These are phyloP conservation scores for Chloromonas sp. DNA, from an alignment of 163 green algal genomes.

Conservation along the genomic window DNA sequence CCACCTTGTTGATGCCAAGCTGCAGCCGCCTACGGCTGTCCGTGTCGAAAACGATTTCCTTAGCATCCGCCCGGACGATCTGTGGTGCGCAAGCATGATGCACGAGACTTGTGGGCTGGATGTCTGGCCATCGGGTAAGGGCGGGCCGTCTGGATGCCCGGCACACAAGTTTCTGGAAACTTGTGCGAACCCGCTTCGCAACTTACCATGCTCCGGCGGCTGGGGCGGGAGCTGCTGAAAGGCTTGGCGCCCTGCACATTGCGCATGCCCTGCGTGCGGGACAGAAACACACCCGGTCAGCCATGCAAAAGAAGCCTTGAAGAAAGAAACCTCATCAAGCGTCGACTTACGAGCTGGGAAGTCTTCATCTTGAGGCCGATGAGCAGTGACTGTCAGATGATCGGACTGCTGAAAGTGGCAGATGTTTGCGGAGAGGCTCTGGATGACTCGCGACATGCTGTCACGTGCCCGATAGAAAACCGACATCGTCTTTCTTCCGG, in stretches of 20 bases:
- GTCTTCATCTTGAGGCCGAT: neutral
- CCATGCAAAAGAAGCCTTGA: neutral
- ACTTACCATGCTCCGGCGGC: neutral
- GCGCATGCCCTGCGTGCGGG: neutral
- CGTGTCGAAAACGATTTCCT: conserved; percentile 95
- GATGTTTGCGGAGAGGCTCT: no score
- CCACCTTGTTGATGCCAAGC: conserved; percentile 97
- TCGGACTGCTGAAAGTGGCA: no score
- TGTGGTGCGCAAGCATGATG: neutral
- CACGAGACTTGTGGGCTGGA: neutral
- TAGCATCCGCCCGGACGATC: conserved; percentile 66
- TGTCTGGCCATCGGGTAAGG: neutral
- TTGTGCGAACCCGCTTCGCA: neutral
- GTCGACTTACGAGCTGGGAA: neutral
- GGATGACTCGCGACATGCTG: no score
- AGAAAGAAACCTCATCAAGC: neutral
- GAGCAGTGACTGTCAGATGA: no score
- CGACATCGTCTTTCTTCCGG: no score
- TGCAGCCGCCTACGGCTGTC: conserved; percentile 85
- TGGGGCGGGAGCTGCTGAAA: neutral
- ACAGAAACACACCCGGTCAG: neutral
- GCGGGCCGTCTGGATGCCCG: neutral
- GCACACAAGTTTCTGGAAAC: neutral
- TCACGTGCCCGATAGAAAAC: no score
- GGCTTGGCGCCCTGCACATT: neutral